These are phyloP conservation scores for Cinnamomum chago DNA, from an alignment of 164 flowering plant species.

Conservation along the genomic window DNA sequence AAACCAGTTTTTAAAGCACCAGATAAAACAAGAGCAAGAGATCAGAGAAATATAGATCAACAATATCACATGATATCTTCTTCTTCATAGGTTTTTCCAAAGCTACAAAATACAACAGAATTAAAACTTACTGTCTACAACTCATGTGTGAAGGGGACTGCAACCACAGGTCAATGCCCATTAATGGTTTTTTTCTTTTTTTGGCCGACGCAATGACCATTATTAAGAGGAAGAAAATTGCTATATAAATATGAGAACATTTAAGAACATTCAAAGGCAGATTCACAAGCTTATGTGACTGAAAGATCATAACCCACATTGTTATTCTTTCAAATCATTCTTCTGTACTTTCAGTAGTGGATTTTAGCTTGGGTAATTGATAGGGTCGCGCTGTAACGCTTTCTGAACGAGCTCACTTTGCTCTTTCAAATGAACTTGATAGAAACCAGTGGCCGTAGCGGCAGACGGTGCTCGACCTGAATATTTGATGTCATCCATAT, in stretches of 20 bases:
- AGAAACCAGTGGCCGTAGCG: constrained; percentile 90
- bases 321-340: neutral
- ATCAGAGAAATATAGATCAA: too few relatives aligned
- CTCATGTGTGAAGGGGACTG: neutral
- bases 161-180: neutral
- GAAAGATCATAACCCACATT: neutral
- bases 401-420: constrained; percentile 69
- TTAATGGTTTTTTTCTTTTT: neutral
- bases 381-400: constrained; percentile 69
- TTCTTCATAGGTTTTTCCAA: too few relatives aligned
- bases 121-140: neutral
- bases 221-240: neutral
- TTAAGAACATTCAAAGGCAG: neutral
- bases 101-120: neutral
- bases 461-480: constrained; percentile 49
- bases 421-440: constrained; percentile 55
- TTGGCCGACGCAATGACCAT: neutral
- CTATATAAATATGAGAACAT: neutral
- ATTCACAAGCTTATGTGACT: neutral
- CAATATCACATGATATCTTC: too few relatives aligned
- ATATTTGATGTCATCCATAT: constrained; percentile 65
- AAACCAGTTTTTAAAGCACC: too few relatives aligned
- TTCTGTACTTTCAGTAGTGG: neutral
- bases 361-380: constrained; percentile 22
- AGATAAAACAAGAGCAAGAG: too few relatives aligned